Evolutionary conservation across 768 basidiomycete species (phyloP).

Genomic region (Leccinum broughii): DNA sequence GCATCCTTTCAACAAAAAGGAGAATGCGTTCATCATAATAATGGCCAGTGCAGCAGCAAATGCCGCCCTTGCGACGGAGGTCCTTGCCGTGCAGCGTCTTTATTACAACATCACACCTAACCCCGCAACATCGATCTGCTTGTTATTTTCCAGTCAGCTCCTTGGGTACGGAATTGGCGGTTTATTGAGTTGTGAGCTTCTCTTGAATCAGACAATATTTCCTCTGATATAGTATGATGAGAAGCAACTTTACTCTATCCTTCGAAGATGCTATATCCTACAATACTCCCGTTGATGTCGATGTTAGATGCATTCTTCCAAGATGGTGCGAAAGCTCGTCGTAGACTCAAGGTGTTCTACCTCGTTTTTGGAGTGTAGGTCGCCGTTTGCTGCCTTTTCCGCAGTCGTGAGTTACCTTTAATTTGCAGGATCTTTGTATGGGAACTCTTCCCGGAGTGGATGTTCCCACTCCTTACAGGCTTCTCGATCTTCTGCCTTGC

Average conservation of each 20-base stretch:
- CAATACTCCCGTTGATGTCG: conserved; percentile 23
- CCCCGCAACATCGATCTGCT: conserved; percentile 44
- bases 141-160: conserved; percentile 37
- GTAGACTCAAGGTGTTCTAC: conserved; percentile 39
- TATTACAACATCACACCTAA: conserved; percentile 56
- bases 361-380: conserved; percentile 33
- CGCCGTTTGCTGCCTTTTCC: conserved; percentile 19
- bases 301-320: conserved; percentile 41
- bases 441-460: conserved; percentile 30
- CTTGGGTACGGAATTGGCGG: conserved; percentile 59
- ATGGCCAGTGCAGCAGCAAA: conserved; percentile 58
- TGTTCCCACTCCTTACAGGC: conserved; percentile 63
- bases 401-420: neutral
- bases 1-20: conserved; percentile 62
- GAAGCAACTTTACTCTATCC: conserved; percentile 41
- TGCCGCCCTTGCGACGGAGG: conserved; percentile 53
- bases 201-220: neutral
- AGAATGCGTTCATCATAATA: conserved; percentile 58
- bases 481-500: conserved; percentile 64
- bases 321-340: conserved; percentile 39
- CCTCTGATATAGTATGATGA: conserved; percentile 3
- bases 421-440: conserved; percentile 36
- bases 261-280: conserved; percentile 45
- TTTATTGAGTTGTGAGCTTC: conserved; percentile 44
- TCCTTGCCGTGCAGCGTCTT: conserved; percentile 53